Conservation (phyloP, 2,329 filamentous ascomycete species). For the Ceratocystis huliohia region DNA sequence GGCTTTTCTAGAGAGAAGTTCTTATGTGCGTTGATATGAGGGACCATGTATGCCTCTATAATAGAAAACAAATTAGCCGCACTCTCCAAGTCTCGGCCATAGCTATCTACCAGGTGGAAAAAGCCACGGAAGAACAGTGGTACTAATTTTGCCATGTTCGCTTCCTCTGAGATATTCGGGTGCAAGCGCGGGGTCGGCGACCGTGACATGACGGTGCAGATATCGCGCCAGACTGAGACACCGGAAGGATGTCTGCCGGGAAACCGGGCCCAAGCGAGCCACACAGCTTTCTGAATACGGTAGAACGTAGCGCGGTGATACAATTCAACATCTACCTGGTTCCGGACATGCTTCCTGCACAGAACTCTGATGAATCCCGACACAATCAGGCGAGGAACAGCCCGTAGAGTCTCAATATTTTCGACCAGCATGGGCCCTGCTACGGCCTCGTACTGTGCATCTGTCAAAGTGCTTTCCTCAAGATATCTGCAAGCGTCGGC, state of each 20-base stretch:
- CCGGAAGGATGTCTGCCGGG: slow-evolving; percentile 7
- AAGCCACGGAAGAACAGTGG: slow-evolving; percentile 15
- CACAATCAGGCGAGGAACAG: slow-evolving; percentile 19
- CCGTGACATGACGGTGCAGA: slow-evolving; percentile 8
- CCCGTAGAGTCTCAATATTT: slow-evolving; percentile 9
- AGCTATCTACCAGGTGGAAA: slow-evolving; percentile 15
- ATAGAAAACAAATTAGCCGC: slow-evolving; percentile 5
- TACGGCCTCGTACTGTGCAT: slow-evolving; percentile 9
- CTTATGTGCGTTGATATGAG: slow-evolving; percentile 10
- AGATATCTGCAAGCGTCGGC: slow-evolving; percentile 13
- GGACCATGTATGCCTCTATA: slow-evolving; percentile 17
- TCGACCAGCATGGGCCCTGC: slow-evolving; percentile 21
- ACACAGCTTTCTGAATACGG: slow-evolving; percentile 19
- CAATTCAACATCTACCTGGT: slow-evolving; percentile 9
- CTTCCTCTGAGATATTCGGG: slow-evolving; percentile 11
- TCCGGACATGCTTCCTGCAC: slow-evolving; percentile 17
- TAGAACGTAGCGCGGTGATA: slow-evolving; percentile 18
- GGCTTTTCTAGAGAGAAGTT: background rate
- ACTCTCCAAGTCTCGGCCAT: slow-evolving; percentile 14
- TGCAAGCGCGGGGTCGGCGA: slow-evolving; percentile 18
- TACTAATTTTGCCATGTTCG: slow-evolving; percentile 11
- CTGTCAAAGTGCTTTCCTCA: slow-evolving; percentile 8
- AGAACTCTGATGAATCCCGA: slow-evolving; percentile 20
- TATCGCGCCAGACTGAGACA: slow-evolving; percentile 8
- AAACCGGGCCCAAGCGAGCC: slow-evolving; percentile 16